phyloP scores from a whole-genome alignment of 257 asterid species.

The Schizonepeta tenuifolia region DNA sequence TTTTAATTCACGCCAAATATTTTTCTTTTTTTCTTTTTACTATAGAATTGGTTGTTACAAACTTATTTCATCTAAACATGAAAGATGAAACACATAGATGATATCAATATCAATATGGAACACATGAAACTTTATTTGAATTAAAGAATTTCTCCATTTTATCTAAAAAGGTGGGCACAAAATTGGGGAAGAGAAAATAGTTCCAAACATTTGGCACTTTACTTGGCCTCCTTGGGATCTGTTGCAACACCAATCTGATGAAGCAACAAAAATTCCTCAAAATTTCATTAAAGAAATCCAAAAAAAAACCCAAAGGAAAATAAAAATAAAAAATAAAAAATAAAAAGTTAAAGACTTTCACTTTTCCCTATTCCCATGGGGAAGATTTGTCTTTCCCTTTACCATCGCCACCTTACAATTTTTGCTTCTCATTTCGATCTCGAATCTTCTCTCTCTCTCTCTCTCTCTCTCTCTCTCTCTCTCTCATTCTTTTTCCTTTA shows the following conservation, averaged over 20 bases:
- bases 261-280: constrained; percentile 47
- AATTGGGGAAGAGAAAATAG: constrained; percentile 8
- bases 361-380: constrained; percentile 68
- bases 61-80: too few relatives aligned
- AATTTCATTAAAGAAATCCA: constrained; percentile 21
- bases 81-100: neutral
- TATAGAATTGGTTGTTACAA: too few relatives aligned
- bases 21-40: too few relatives aligned
- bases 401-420: constrained; percentile 29
- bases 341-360: constrained; percentile 44
- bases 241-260: constrained; percentile 41
- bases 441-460: constrained; percentile 40
- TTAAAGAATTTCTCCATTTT: neutral
- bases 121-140: neutral
- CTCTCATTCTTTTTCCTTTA: constrained; percentile 23
- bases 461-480: neutral
- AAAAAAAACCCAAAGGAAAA: constrained; percentile 1
- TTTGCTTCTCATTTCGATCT: constrained; percentile 53
- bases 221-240: constrained; percentile 55
- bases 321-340: neutral
- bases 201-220: constrained; percentile 41
- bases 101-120: too few relatives aligned
- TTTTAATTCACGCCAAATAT: too few relatives aligned
- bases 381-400: constrained; percentile 50
- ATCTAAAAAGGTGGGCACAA: constrained; percentile 18